phyloP scores from a whole-genome alignment of 306 rosid species.

The Dalbergia cultrata region DNA sequence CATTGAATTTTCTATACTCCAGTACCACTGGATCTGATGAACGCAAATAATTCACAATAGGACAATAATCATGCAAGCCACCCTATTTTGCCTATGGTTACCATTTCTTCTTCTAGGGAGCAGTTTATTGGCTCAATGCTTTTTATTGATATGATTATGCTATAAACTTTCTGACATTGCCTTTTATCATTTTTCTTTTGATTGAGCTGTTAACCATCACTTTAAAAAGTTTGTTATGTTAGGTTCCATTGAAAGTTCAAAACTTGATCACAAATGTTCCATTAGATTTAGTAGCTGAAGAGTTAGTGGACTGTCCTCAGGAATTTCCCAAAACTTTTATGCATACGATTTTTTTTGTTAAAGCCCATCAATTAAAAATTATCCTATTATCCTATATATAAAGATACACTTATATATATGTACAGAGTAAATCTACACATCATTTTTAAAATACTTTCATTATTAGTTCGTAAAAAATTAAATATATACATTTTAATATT shows the following conservation, averaged over 20 bases:
- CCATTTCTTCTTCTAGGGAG: constrained; percentile 2
- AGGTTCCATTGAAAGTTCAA: background rate
- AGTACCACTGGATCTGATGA: constrained; percentile 30
- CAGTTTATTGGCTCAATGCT: constrained; percentile 54
- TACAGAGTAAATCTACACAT: too few species aligned
- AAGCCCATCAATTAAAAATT: background rate
- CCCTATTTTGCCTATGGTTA: constrained; percentile 38
- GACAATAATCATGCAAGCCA: constrained; percentile 34
- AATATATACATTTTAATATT: too few species aligned
- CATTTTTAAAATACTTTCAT: too few species aligned
- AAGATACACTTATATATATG: too few species aligned
- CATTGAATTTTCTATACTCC: constrained; percentile 14
- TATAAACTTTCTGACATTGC: constrained; percentile 28
- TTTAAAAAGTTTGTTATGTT: background rate
- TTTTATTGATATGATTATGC: constrained; percentile 2
- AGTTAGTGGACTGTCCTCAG: constrained; percentile 18
- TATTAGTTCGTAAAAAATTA: too few species aligned
- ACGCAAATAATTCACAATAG: background rate
- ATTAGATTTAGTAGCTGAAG: background rate
- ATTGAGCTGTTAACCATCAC: background rate
- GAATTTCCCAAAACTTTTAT: background rate
- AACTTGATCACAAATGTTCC: background rate
- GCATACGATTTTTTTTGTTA: background rate
- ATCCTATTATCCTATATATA: too few species aligned
- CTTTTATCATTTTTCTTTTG: background rate